Percentiles rank a stretch among this genome's conserved stretches.
These are phyloP conservation scores for Mucor racemosus DNA, from an alignment of 371 early-diverging fungal genomes.

Conservation along the genomic window DNA sequence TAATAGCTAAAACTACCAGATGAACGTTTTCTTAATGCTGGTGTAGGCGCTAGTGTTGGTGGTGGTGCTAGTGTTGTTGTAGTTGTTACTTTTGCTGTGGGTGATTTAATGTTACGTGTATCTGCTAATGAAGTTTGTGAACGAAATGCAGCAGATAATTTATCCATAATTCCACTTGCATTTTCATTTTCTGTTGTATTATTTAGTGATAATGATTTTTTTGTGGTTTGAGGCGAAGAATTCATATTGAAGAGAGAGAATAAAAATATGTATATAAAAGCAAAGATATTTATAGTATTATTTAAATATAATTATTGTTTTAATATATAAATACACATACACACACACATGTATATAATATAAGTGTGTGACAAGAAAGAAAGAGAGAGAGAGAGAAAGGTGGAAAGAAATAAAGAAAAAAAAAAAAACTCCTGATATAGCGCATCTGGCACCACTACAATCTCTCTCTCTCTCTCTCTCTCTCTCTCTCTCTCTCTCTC, in stretches of 20 bases:
- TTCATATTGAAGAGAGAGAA: neutral
- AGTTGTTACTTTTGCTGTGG: too few species aligned
- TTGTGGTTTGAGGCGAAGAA: neutral
- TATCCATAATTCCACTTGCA: slow-evolving; percentile 11
- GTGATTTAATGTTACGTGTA: neutral
- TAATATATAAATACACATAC: neutral
- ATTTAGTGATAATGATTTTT: neutral
- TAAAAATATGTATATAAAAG: neutral
- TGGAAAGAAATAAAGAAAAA: neutral
- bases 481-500: neutral
- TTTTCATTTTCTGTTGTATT: neutral
- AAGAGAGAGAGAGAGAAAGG: neutral
- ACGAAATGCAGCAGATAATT: slow-evolving; percentile 20
- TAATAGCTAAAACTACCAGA: slow-evolving; percentile 16
- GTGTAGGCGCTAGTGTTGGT: neutral
- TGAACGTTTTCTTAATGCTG: slow-evolving; percentile 15
- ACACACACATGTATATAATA: neutral
- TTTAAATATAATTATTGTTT: too few species aligned
- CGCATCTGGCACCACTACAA: too few species aligned
- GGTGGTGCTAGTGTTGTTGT: neutral
- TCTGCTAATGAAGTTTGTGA: slow-evolving; percentile 7
- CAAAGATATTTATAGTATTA: neutral
- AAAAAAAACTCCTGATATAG: neutral
- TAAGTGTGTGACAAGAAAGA: neutral
- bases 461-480: neutral